Evolutionary conservation across 2,329 filamentous ascomycete species (phyloP), one percentile per base, ranked within the genome.

Genomic region (Aureobasidium mangrovei): DNA sequence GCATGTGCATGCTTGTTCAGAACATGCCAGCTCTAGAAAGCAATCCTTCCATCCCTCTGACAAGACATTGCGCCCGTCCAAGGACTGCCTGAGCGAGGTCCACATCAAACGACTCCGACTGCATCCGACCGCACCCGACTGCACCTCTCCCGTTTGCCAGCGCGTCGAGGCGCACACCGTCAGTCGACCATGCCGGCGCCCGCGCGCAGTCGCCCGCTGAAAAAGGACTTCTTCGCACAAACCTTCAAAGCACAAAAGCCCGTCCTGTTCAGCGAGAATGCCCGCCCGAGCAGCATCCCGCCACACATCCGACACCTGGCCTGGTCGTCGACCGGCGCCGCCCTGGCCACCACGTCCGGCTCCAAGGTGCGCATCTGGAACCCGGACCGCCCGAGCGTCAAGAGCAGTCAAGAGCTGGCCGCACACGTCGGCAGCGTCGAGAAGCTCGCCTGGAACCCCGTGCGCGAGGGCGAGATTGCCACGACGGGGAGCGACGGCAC

Each of bases 281-380:
- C 68, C n/a, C 63, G 67, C 0, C 62, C 63, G 5, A 64, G 62
- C 27, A 61, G 64, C 7, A 61, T 65, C 26, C 56, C 63, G 12
- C 64, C 65, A 29, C 63, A 63, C 38, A 63, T 65, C 55, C 63
- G 58, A 39, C 62, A 60, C 40, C 56, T 97, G 60, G 84, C 87
- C 38, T 97, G 91, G 91, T 95, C 91, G 60, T 88, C 91, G 0
- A 76, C 88, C 0, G 90, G 91, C 33, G 86, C 82, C 7, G 76
- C 93, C 57, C 83, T 97, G 57, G 91, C 91, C 0, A 94, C 91
- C 0, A 90, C 89, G 3, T 80, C 85, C 4, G 74, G 77, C 27
- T 84, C 88, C 64, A 81, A 79, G 61, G 70, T 91, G 53, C 82
- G 87, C 62, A 84, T 91, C 45, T 91, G 87, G 87, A 91, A 91